Evolutionary conservation across 2,329 filamentous ascomycete species (phyloP), one percentile per base, ranked within the genome.

Genomic region (Balansia obtecta): DNA sequence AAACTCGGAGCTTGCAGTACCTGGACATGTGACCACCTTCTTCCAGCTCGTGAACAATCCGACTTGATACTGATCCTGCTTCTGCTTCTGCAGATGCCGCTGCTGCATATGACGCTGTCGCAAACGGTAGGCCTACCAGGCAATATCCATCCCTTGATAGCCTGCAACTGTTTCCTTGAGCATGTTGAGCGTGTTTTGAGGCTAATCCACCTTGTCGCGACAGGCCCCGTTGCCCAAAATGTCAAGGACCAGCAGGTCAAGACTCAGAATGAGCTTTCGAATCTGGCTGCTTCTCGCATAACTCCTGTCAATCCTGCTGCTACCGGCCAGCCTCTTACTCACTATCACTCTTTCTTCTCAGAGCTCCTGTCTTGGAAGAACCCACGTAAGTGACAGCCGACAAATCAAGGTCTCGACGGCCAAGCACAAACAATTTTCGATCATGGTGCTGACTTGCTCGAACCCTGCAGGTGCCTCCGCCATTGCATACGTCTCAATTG

Each of bases 261-360:
- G 71, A 75, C 78, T 50, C 65, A 70, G 50, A 62, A 64, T 57
- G 79, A 82, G 68, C 68, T 82, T 55, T 73, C 72, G 60, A 79
- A 77, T 63, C 71, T 82, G 45, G 77, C 77, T 59, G 73, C 73
- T 54, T 63, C 77, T 57, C 77, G 78, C 61, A 72, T 72, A 61
- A 76, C 76, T 46, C 79, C 78, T 50, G 56, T 67, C 47, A 68
- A 70, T 52, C 71, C 71, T 34, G 72, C 79, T 59, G 77, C 76
- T 54, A 81, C 77, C 45, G 79, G 77, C 59, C 79, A 83, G 65
- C 75, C 76, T 47, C 66, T 84, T 61, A 84, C 80, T 52, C 79
- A 83, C 66, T 86, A 85, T 65, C 81, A 85, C 70, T 85, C 80
- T 15, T 79, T 85, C 68, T 85, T 86, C 67, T 77, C 75, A 47